phyloP scores from a whole-genome alignment of 768 basidiomycete species.

The Crepidotus variabilis region DNA sequence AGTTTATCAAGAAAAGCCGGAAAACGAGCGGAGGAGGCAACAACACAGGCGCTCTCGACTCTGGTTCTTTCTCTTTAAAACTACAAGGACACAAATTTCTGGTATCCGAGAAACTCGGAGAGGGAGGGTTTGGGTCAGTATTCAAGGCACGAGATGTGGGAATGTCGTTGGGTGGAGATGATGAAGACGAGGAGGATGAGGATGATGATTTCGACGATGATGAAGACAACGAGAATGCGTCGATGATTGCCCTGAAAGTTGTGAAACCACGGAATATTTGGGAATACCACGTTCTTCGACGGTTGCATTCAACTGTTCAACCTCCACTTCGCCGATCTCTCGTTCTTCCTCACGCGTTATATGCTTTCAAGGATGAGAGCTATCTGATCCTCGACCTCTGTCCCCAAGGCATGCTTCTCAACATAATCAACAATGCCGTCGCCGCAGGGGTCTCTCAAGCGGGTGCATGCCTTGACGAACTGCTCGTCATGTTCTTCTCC shows the following conservation, averaged over 20 bases:
- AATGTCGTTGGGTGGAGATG: constrained; percentile 26
- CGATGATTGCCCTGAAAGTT: constrained; percentile 83
- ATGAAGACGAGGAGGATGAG: constrained; percentile 51
- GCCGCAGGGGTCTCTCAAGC: constrained; percentile 74
- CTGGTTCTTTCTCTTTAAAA: constrained; percentile 47
- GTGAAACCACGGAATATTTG: constrained; percentile 86
- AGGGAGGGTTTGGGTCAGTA: constrained; percentile 96
- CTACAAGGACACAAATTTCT: constrained; percentile 65
- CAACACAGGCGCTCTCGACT: constrained; percentile 28
- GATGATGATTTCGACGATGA: constrained; percentile 46
- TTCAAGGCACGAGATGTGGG: constrained; percentile 73
- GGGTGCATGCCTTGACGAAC: constrained; percentile 83
- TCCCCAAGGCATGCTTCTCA: constrained; percentile 88
- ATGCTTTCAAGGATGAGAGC: constrained; percentile 85
- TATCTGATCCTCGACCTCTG: constrained; percentile 86
- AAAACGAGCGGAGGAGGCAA: constrained; percentile 38
- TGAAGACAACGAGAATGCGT: constrained; percentile 48
- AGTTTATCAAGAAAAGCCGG: constrained; percentile 52
- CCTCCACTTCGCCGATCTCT: constrained; percentile 59
- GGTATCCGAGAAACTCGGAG: constrained; percentile 86
- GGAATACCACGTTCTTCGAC: constrained; percentile 86
- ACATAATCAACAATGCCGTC: constrained; percentile 83
- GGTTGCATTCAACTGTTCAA: constrained; percentile 70
- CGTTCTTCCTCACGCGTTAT: constrained; percentile 73
- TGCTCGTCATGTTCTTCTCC: constrained; percentile 92